Evolutionary conservation across 768 basidiomycete species (phyloP).

Genomic region (Lentinula raphanica): DNA sequence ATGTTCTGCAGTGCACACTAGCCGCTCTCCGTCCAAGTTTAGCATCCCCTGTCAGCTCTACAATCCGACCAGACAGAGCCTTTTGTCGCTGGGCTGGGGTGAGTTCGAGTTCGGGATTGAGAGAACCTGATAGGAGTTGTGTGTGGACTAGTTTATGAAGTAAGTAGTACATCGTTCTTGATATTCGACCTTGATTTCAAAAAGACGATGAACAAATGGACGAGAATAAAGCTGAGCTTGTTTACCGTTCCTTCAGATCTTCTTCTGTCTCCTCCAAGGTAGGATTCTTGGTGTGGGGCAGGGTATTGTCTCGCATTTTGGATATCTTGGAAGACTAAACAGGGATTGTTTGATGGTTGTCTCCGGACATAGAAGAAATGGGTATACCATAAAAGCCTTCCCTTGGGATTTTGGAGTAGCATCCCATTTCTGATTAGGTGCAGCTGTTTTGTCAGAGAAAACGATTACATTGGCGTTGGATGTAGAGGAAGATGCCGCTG

Average conservation of each 20-base stretch:
- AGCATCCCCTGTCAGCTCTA: constrained; percentile 64
- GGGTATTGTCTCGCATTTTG: constrained; percentile 42
- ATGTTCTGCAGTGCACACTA: constrained; percentile 55
- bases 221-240: background rate
- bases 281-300: constrained; percentile 6
- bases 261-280: constrained; percentile 23
- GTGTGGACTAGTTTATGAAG: constrained; percentile 80
- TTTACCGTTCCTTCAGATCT: constrained; percentile 55
- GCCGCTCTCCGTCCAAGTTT: constrained; percentile 72
- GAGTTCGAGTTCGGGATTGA: constrained; percentile 55
- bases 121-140: constrained; percentile 68
- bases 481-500: constrained; percentile 21
- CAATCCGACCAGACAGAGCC: constrained; percentile 70
- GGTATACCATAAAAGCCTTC: constrained; percentile 73
- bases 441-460: constrained; percentile 36
- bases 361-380: background rate
- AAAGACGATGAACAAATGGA: background rate
- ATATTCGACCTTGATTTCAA: constrained; percentile 75
- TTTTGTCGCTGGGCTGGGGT: constrained; percentile 65
- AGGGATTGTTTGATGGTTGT: background rate
- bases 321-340: constrained; percentile 73
- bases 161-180: constrained; percentile 72
- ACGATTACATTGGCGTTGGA: constrained; percentile 46
- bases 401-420: constrained; percentile 31
- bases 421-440: constrained; percentile 15